Evolutionary conservation across 2,329 filamentous ascomycete species (phyloP), one percentile per base, ranked within the genome.

Genomic region (Aspergillus fischeri): DNA sequence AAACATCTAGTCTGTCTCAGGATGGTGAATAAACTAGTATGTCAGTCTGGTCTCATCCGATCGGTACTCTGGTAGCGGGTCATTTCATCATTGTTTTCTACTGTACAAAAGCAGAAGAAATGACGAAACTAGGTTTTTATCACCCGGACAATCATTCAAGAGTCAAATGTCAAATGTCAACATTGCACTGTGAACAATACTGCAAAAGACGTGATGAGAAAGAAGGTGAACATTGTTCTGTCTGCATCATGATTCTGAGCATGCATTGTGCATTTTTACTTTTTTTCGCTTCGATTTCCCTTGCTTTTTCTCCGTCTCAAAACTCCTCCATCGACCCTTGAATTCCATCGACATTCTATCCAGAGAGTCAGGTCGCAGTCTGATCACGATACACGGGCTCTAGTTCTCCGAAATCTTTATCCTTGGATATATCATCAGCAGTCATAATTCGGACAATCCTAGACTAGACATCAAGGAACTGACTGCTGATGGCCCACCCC

Each of bases 401-500:
- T 17, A 17, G 32, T 17, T 38, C 32, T 17, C 14, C 6, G 20
- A 10, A 4, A 8, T 44, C 41, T 44, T 21, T n/a, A 44, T 44
- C 20, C 41, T 44, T 38, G 32, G 32, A 17, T 38, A 38, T 38
- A 17, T 7, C 32, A 17, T 38, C 6, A 3, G 32, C 32, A 7
- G 32, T 38, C 32, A 38, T 7, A 7, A 6, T 38, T 5, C n/a
- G 14, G 5, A 7, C 32, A 17, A 3, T 45, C 20, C 42, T 6
- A 11, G 42, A 45, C 42, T 6, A 11, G 42, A 45, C 8, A 45
- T 45, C 44, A 14, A 38, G 32, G 14, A 38, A 7, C 32, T 38
- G 32, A 38, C 32, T 49, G 24, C 28, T 52, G 25, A 74, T 74
- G 72, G 62, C 65, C 24, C 59, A 67, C 51, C 54, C 66, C 53